Evolutionary conservation across 1,284 basidiomycete species (phyloP).

Genomic region (Flammula alnicola): DNA sequence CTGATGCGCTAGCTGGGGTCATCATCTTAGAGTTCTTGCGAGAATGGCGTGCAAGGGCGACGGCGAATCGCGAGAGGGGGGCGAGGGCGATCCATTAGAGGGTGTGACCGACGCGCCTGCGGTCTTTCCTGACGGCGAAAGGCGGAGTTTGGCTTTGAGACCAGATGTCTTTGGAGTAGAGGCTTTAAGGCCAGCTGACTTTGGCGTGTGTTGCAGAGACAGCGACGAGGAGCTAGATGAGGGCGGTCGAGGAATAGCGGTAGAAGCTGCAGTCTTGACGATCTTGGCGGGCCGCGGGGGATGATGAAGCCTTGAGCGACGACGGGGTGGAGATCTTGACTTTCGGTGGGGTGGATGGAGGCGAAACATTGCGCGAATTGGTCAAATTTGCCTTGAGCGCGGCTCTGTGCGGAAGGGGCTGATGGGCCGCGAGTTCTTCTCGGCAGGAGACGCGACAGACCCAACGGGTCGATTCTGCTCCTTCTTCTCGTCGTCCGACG

Average conservation of each 20-base stretch:
- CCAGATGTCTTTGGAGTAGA: conserved; percentile 55
- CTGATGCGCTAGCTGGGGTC: no score
- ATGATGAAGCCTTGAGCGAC: conserved; percentile 39
- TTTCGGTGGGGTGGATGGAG: conserved; percentile 55
- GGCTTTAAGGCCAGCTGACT: conserved; percentile 50
- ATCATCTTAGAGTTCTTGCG: conserved; percentile 32
- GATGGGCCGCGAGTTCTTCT: conserved; percentile 54
- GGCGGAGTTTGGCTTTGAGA: conserved; percentile 24
- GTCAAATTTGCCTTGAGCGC: conserved; percentile 60
- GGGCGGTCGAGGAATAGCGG: conserved; percentile 53
- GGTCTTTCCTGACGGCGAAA: conserved; percentile 34
- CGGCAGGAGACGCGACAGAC: conserved; percentile 30
- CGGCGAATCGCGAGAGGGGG: conserved; percentile 49
- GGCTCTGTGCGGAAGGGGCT: conserved; percentile 74
- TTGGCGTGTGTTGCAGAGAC: conserved; percentile 52
- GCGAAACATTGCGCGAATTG: conserved; percentile 48
- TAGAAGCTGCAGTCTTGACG: conserved; percentile 53
- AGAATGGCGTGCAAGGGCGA: conserved; percentile 55
- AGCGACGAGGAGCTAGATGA: conserved; percentile 63
- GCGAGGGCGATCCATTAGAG: conserved; percentile 25
- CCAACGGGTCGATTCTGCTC: conserved; percentile 32
- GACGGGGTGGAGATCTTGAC: conserved; percentile 45
- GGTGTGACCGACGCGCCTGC: conserved; percentile 31
- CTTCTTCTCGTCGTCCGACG: conserved; percentile 60
- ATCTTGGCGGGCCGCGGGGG: conserved; percentile 59